Evolutionary conservation across 2,329 filamentous ascomycete species (phyloP).

Genomic region (Aspergillus thermomutatus): DNA sequence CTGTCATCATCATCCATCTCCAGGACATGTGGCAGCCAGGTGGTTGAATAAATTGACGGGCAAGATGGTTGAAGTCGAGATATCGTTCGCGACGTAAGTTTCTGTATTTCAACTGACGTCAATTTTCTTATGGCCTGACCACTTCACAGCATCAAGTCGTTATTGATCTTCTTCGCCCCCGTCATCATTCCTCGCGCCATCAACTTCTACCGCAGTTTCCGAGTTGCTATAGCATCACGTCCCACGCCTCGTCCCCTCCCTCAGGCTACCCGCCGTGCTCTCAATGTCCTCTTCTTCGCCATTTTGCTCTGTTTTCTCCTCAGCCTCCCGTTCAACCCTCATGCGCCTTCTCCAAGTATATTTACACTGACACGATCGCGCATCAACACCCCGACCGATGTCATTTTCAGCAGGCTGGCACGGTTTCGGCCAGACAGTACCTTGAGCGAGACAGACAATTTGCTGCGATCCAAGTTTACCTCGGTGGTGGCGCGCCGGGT

Average conservation of each 20-base stretch:
- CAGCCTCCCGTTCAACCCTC: conserved; percentile 66
- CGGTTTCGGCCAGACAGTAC: conserved; percentile 36
- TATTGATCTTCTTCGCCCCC: conserved; percentile 43
- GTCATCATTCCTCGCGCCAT: conserved; percentile 39
- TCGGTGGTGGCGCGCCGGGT: conserved; percentile 70
- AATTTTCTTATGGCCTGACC: neutral
- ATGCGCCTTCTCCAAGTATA: conserved; percentile 58
- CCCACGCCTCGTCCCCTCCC: conserved; percentile 38
- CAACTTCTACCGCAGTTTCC: conserved; percentile 35
- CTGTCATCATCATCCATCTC: neutral
- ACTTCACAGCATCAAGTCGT: conserved; percentile 38
- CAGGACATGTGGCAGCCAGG: neutral
- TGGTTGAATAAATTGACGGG: neutral
- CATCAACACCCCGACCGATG: conserved; percentile 78
- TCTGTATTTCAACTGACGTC: conserved; percentile 7
- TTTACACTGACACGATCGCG: conserved; percentile 75
- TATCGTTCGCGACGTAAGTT: conserved; percentile 31
- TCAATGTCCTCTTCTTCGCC: conserved; percentile 53
- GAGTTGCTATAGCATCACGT: conserved; percentile 31
- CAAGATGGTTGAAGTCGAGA: conserved; percentile 26
- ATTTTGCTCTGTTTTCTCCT: conserved; percentile 54
- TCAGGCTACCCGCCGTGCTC: conserved; percentile 31
- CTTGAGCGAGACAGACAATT: conserved; percentile 56
- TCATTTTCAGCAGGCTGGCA: conserved; percentile 74
- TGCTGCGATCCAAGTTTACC: conserved; percentile 65